Conservation (phyloP, 2,329 filamentous ascomycete species). For the Penicillium sp. region DNA sequence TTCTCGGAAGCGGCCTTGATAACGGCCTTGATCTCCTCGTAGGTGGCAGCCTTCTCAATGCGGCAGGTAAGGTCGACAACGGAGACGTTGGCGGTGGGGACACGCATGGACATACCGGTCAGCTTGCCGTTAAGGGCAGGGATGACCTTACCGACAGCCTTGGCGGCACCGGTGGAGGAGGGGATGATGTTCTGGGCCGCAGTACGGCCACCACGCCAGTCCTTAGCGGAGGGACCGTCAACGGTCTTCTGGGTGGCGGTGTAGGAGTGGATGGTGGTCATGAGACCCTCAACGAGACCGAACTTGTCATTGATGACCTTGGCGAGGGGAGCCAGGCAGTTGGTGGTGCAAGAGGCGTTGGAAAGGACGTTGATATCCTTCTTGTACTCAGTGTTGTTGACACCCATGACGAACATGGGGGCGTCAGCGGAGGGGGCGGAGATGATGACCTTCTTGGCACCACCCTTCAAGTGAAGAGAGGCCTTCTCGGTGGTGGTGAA, state of each 20-base stretch:
- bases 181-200: conserved; percentile 99
- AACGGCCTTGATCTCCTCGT: conserved; percentile 85
- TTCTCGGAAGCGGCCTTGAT: conserved; percentile 86
- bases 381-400: conserved; percentile 95
- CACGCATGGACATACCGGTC: conserved; percentile 99
- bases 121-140: conserved; percentile 98
- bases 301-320: conserved; percentile 99
- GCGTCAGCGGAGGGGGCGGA: conserved; percentile 66
- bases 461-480: conserved; percentile 87
- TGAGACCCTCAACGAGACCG: conserved; percentile 95
- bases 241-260: conserved; percentile 99
- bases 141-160: conserved; percentile 99
- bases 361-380: conserved; percentile 90
- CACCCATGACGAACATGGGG: conserved; percentile 99
- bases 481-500: conserved; percentile 99
- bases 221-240: conserved; percentile 95
- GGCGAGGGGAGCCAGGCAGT: conserved; percentile 98
- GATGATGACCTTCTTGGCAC: conserved; percentile 95
- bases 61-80: conserved; percentile 96
- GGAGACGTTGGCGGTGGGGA: conserved; percentile 97
- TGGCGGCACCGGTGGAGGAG: conserved; percentile 97
- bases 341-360: conserved; percentile 99
- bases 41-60: conserved; percentile 75
- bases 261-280: conserved; percentile 99
- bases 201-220: conserved; percentile 98